These are phyloP conservation scores for Draba incana DNA, from an alignment of 345 rosid species.

Conservation along the genomic window DNA sequence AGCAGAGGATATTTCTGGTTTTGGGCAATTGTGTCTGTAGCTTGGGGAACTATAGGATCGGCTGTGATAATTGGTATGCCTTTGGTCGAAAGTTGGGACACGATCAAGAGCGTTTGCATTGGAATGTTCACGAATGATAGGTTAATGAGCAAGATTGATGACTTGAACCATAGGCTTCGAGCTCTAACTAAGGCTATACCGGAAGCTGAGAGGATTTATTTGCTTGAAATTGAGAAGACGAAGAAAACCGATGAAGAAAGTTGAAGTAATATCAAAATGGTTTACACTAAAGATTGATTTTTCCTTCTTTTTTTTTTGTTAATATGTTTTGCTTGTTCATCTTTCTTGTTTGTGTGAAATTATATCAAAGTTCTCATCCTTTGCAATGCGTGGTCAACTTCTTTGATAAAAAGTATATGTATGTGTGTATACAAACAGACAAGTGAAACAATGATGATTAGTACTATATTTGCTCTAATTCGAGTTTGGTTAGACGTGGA, in stretches of 20 bases:
- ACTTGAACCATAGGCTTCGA: slow-evolving; percentile 55
- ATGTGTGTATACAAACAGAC: background rate
- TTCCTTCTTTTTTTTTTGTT: background rate
- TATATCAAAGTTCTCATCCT: background rate
- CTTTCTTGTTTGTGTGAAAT: slow-evolving; percentile 27
- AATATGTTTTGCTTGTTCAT: background rate
- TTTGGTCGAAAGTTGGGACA: slow-evolving; percentile 76
- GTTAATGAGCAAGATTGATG: slow-evolving; percentile 67
- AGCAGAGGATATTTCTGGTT: slow-evolving; percentile 80
- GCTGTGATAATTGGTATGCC: slow-evolving; percentile 68
- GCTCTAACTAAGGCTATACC: slow-evolving; percentile 61
- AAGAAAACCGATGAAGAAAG: slow-evolving; percentile 41
- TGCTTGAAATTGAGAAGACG: slow-evolving; percentile 59
- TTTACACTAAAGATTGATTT: background rate
- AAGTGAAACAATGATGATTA: background rate
- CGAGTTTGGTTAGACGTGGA: background rate
- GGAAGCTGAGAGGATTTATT: slow-evolving; percentile 66
- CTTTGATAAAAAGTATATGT: background rate
- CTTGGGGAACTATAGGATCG: slow-evolving; percentile 90
- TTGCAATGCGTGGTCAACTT: background rate
- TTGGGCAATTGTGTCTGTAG: slow-evolving; percentile 82
- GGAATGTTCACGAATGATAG: slow-evolving; percentile 83
- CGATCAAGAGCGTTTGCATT: slow-evolving; percentile 55
- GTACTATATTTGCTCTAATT: background rate
- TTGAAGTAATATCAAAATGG: slow-evolving; percentile 13